These are phyloP conservation scores for Lactifluus pinguis DNA, from an alignment of 768 basidiomycete species.

Conservation along the genomic window DNA sequence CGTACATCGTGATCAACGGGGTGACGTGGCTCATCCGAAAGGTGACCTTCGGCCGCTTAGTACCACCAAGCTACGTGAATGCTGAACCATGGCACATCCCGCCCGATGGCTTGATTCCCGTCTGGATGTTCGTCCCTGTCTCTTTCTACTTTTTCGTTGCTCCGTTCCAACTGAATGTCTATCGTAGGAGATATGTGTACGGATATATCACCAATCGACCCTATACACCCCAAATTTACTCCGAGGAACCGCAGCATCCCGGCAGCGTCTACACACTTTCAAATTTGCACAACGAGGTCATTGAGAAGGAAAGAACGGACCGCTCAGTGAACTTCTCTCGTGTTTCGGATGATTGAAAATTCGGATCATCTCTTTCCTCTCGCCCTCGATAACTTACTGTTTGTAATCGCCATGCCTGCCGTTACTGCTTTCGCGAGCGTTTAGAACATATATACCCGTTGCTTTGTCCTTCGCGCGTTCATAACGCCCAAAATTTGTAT, in stretches of 20 bases:
- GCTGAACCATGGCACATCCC: conserved; percentile 67
- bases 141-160: background rate
- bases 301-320: background rate
- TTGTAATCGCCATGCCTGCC: background rate
- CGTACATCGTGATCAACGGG: conserved; percentile 68
- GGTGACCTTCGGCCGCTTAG: conserved; percentile 46
- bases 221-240: background rate
- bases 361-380: background rate
- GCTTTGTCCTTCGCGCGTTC: background rate
- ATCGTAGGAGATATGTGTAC: background rate
- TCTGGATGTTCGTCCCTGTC: conserved; percentile 44
- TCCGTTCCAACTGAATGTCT: background rate
- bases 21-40: conserved; percentile 50
- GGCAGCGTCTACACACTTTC: background rate
- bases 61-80: conserved; percentile 53
- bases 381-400: background rate
- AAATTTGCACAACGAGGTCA: background rate
- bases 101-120: conserved; percentile 57
- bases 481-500: background rate
- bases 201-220: background rate
- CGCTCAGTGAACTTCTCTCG: background rate
- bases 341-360: background rate
- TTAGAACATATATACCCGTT: background rate
- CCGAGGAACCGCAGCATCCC: background rate
- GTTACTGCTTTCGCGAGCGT: background rate